Base-by-base conservation (phyloP, 208 protist species). In the Jaenimonas drosophilae region DNA sequence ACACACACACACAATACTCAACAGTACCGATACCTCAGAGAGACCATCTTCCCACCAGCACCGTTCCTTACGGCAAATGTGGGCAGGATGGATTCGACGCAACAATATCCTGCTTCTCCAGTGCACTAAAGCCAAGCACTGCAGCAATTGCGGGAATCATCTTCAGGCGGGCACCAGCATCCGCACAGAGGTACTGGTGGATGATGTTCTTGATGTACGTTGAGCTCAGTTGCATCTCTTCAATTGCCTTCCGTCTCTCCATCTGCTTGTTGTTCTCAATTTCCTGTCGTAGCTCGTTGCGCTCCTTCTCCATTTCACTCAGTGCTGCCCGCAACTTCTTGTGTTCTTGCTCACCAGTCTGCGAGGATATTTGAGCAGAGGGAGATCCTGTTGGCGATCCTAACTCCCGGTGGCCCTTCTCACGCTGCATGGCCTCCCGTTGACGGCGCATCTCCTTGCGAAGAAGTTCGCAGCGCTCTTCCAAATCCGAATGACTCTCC, bases 71-170 rank as follows among this genome's bases (percentile, higher is more conserved):
- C 40, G 82, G 64, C 47, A 92, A 83, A 6, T 41, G 57, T 0
- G 84, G 84, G 50, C 84, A 92, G 3, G 27, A 26, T 3, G 77
- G 79, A 33, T 88, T 89, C 0, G 70, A 70, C 17, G 28, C 49
- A 34, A 68, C 57, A 0, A 92, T 65, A 14, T 65, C 71, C 53
- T 73, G 54, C 52, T 89, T 93, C 59, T 93, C 79, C 31, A 66
- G 66, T n/a, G 34, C 40, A 16, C 39, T 80, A 55, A 93, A 89
- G 40, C 87, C 77, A 28, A 93, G 54, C 4, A 89, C 80, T 4
- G 85, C 86, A n/a, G 71, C 64, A 38, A 93, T 93, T 4, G 80
- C 85, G 0, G 85, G 85, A 11, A 93, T 81, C 77, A 93, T 89
- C 49, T 86, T 72, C 3, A 79, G 54, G 1, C 85, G 76, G 24